Evolutionary conservation across 805 yeast genomes (phyloP).

Genomic region (Candida cerambycidarum): DNA sequence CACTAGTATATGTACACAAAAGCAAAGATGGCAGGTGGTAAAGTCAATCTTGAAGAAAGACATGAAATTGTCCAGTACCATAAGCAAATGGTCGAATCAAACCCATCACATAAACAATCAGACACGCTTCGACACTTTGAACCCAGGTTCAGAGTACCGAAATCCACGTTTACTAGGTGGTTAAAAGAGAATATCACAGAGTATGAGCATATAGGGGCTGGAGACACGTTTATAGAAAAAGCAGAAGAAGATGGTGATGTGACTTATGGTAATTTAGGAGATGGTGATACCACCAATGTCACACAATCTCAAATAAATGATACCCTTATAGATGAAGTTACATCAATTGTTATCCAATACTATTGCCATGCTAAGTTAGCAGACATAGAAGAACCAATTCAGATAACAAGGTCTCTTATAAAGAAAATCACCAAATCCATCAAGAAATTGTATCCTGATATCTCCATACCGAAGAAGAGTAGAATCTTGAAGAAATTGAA

Average conservation of each 20-base stretch:
- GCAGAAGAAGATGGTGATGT: background rate
- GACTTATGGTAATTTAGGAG: background rate
- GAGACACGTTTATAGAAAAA: background rate
- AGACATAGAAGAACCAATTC: background rate
- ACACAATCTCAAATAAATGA: no score
- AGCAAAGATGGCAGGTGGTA: background rate
- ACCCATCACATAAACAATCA: slow-evolving; percentile 21
- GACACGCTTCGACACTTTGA: slow-evolving; percentile 20
- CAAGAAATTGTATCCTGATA: background rate
- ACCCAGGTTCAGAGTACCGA: slow-evolving; percentile 15
- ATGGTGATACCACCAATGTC: no score
- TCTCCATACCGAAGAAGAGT: background rate
- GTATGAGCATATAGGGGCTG: no score
- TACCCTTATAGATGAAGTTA: background rate
- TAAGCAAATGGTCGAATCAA: slow-evolving; percentile 15
- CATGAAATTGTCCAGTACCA: slow-evolving; percentile 21
- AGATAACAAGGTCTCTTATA: background rate
- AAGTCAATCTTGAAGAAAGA: slow-evolving; percentile 11
- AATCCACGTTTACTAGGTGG: slow-evolving; percentile 21
- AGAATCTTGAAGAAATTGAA: background rate
- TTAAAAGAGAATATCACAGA: slow-evolving; percentile 10
- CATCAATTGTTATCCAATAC: background rate
- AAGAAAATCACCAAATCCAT: background rate
- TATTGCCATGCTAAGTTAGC: background rate
- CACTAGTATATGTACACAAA: no score